Evolutionary conservation across 2,329 filamentous ascomycete genomes (phyloP), one percentile per base, ranked within the genome.

Genomic region (Cyphellophora attinorum): DNA sequence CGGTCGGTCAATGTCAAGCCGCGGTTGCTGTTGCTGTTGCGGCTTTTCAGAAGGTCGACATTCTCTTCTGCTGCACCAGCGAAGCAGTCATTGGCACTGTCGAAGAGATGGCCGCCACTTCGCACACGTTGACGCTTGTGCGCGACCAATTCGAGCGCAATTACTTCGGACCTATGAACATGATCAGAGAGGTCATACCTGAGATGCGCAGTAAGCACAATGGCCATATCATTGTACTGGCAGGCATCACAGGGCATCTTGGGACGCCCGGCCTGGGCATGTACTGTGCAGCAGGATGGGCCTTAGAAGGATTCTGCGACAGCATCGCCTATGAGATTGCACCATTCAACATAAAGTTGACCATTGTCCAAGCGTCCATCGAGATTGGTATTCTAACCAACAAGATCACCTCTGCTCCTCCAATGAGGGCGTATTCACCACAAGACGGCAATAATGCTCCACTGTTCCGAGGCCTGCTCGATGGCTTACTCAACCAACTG

Each of bases 271-370:
- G 88, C 2, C 74, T 96, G 62, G 75, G 85, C 37, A 83, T 93
- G 67, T 91, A 93, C 57, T 91, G 86, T 46, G 85, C 89, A 12
- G 83, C 86, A 11, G 88, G 86, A 23, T 95, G 89, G 86, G 91
- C 86, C 2, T 72, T 95, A 21, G 91, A 96, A 61, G 91, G 89
- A 12, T 95, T 91, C 57, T 95, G 88, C 62, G 89, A 96, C 61
- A 76, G 85, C 40, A 70, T 98, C 15, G 88, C 89, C 2, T 98
- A 95, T 60, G 91, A 98, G 60, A 82, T 98, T 44, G 83, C 89
- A 1, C 91, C 91, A 0, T 96, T 96, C 66, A 95, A 95, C 61
- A 78, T 96, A 63, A 93, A 89, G 59, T 76, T 96, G 58, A 95
- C 86, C 27, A 88, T 96, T 47, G 81, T 98, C 29, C 89, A 98